A percentile compares a stretch with the other conserved stretches of the same genome.
Evolutionary conservation across 2,329 filamentous ascomycete species (phyloP).

Genomic region (Pseudogymnoascus verrucosus): DNA sequence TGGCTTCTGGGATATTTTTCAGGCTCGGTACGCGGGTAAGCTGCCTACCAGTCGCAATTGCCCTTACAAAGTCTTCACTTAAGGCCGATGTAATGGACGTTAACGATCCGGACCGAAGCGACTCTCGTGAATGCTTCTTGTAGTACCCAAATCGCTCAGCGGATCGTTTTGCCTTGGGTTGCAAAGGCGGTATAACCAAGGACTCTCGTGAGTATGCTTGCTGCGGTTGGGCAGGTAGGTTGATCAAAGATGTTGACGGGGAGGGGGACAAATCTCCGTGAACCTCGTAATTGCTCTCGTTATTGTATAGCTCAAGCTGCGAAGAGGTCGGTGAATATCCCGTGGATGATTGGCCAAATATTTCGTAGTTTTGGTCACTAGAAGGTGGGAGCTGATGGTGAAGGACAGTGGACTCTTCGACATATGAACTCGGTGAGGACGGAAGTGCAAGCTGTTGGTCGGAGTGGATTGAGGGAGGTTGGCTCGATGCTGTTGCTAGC

Average conservation of each 20-base stretch:
- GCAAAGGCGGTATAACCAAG: slow-evolving; percentile 48
- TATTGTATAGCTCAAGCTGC: slow-evolving; percentile 14
- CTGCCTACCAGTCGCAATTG: slow-evolving; percentile 34
- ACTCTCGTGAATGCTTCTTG: slow-evolving; percentile 45
- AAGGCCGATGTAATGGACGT: slow-evolving; percentile 49
- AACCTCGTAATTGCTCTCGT: slow-evolving; percentile 43
- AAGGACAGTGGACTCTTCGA: slow-evolving; percentile 8
- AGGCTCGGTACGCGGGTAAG: slow-evolving; percentile 27
- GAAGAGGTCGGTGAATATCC: slow-evolving; percentile 17
- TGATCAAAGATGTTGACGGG: slow-evolving; percentile 26
- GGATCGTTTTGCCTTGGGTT: slow-evolving; percentile 39
- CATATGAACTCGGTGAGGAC: neutral
- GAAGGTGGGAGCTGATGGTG: slow-evolving; percentile 11
- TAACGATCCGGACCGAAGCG: slow-evolving; percentile 44
- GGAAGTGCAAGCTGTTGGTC: slow-evolving; percentile 2
- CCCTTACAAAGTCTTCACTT: slow-evolving; percentile 26
- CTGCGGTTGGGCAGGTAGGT: slow-evolving; percentile 13
- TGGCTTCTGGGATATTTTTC: slow-evolving; percentile 17
- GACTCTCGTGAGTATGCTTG: slow-evolving; percentile 52
- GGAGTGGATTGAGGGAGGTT: slow-evolving; percentile 14
- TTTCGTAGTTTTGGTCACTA: slow-evolving; percentile 38
- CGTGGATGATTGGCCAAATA: slow-evolving; percentile 45
- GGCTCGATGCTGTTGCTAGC: slow-evolving; percentile 17
- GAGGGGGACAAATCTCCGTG: slow-evolving; percentile 37
- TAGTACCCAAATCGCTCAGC: slow-evolving; percentile 42